Conservation (phyloP, 192 early-diverging fungal genomes). For the Coemansia pectinata region DNA sequence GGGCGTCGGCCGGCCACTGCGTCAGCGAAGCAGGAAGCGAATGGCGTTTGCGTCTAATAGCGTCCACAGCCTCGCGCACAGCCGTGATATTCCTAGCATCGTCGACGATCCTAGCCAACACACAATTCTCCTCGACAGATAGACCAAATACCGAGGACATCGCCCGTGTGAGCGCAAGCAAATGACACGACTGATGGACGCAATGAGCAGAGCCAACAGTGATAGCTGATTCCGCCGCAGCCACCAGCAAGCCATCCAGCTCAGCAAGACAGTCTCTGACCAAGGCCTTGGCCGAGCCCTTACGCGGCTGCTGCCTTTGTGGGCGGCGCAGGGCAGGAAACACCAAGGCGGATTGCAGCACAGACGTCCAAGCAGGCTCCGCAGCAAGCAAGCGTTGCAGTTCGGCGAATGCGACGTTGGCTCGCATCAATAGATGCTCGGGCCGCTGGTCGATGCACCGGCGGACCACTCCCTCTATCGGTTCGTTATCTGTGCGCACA, state of each 20-base stretch:
- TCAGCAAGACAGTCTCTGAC: conserved; percentile 20
- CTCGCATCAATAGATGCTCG: conserved; percentile 29
- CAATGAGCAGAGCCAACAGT: conserved; percentile 35
- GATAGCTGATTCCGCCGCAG: conserved; percentile 17
- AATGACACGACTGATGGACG: conserved; percentile 33
- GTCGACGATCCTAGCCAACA: conserved; percentile 26
- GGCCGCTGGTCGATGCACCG: conserved; percentile 36
- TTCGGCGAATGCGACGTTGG: conserved; percentile 27
- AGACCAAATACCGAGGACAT: conserved; percentile 31
- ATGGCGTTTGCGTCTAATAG: conserved; percentile 13
- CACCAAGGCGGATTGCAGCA: conserved; percentile 30
- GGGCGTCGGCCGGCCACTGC: conserved; percentile 29
- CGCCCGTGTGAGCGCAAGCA: conserved; percentile 27
- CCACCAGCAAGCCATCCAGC: conserved; percentile 20
- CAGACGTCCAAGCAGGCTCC: conserved; percentile 10
- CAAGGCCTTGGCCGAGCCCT: conserved; percentile 23
- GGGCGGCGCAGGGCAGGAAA: conserved; percentile 24
- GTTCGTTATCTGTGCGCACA: too few relatives aligned
- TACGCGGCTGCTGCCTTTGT: conserved; percentile 26
- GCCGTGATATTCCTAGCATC: conserved; percentile 39
- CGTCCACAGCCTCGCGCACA: conserved; percentile 41
- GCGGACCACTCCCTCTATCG: background rate
- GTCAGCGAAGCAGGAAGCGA: conserved; percentile 16
- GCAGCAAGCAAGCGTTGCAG: conserved; percentile 13
- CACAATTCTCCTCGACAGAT: background rate